A percentile compares a stretch with the other conserved stretches of the same genome.
These are phyloP conservation scores for Raddia distichophylla DNA, from an alignment of 176 grass and related monocot species.

Conservation along the genomic window DNA sequence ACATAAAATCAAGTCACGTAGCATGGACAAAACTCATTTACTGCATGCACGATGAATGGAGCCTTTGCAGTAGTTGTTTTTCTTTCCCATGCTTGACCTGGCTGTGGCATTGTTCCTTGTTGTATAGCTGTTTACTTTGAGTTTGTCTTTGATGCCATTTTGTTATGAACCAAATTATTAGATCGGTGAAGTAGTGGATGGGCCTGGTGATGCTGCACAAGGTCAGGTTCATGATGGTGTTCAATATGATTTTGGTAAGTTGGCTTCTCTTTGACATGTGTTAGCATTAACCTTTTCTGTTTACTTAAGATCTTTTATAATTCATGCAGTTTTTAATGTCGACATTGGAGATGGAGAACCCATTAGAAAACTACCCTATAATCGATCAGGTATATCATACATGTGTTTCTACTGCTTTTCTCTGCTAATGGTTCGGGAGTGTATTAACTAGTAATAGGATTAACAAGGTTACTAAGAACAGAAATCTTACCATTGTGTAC, in stretches of 20 bases:
- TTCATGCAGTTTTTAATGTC: conserved; percentile 90
- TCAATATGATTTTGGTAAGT: conserved; percentile 86
- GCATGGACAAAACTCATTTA: neutral
- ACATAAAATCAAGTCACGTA: conserved; percentile 9
- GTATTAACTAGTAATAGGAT: neutral
- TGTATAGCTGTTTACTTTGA: neutral
- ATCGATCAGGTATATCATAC: conserved; percentile 69
- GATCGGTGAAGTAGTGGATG: conserved; percentile 94
- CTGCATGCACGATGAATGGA: neutral
- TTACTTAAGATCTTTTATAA: conserved; percentile 40
- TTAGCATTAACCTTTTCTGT: conserved; percentile 26
- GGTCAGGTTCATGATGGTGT: conserved; percentile 84
- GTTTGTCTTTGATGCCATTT: conserved; percentile 18
- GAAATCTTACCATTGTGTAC: conserved; percentile 9
- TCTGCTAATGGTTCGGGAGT: conserved; percentile 27
- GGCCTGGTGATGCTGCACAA: conserved; percentile 58
- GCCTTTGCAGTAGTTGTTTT: neutral
- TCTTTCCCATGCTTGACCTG: conserved; percentile 16
- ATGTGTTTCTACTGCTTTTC: conserved; percentile 15
- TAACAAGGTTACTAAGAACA: neutral
- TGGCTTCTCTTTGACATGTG: conserved; percentile 36
- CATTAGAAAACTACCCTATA: conserved; percentile 90
- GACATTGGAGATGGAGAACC: conserved; percentile 98
- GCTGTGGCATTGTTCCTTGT: neutral
- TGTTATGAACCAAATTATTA: conserved; percentile 44